Evolutionary conservation across 2,329 filamentous ascomycete species (phyloP).

Genomic region (Claviceps cyperi): DNA sequence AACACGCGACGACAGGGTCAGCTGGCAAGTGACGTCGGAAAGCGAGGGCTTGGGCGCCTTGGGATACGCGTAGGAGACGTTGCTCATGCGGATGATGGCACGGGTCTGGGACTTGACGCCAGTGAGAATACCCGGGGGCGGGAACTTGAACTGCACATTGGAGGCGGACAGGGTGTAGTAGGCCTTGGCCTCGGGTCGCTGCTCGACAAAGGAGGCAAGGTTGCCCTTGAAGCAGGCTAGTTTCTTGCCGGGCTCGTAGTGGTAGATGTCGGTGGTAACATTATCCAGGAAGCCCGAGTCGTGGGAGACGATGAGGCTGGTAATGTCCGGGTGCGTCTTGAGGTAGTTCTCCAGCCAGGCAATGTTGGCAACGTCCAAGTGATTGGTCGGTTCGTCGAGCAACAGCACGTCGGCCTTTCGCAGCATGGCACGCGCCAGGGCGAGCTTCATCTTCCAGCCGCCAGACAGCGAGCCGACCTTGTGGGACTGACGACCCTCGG

Average conservation of each 20-base stretch:
- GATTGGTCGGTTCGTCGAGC: conserved; percentile 97
- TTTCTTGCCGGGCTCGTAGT: conserved; percentile 95
- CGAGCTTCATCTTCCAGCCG: conserved; percentile 99
- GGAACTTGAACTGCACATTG: conserved; percentile 94
- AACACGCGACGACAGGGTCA: conserved; percentile 79
- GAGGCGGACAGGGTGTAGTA: conserved; percentile 92
- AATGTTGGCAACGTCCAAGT: conserved; percentile 91
- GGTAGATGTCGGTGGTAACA: conserved; percentile 96
- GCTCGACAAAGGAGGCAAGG: conserved; percentile 68
- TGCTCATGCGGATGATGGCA: conserved; percentile 87
- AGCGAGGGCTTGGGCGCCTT: conserved; percentile 77
- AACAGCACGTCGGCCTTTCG: conserved; percentile 92
- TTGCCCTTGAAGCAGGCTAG: conserved; percentile 76
- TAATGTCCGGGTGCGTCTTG: conserved; percentile 91
- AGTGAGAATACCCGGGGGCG: conserved; percentile 80
- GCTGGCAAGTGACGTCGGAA: conserved; percentile 69
- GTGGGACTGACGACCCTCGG: conserved; percentile 75
- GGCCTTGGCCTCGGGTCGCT: conserved; percentile 87
- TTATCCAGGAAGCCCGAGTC: conserved; percentile 95
- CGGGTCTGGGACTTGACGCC: conserved; percentile 93
- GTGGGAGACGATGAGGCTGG: conserved; percentile 94
- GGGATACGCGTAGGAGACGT: conserved; percentile 90
- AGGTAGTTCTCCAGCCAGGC: conserved; percentile 93
- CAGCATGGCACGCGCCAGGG: conserved; percentile 89
- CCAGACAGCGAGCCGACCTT: conserved; percentile 90